Conservation (phyloP, 441 rosid species). For the Croton laevigatus region DNA sequence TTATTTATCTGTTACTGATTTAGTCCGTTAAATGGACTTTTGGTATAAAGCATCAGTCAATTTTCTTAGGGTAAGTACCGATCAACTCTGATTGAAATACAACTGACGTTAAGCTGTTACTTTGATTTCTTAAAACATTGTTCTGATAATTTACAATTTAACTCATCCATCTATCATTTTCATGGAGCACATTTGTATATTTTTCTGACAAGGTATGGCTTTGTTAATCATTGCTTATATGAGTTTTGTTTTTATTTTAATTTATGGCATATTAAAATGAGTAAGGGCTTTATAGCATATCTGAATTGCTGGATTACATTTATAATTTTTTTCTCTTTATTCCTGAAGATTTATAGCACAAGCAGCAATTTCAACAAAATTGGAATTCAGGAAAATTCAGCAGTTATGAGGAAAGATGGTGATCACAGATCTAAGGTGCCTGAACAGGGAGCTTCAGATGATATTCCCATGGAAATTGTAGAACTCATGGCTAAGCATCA, state of each 20-base stretch:
- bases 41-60: neutral
- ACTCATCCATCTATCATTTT: neutral
- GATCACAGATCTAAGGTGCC: constrained; percentile 37
- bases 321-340: constrained; percentile 18
- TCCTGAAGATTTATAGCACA: constrained; percentile 53
- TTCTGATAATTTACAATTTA: neutral
- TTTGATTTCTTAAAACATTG: constrained; percentile 2
- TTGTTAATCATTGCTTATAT: neutral
- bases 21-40: neutral
- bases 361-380: constrained; percentile 38
- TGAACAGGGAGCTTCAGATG: constrained; percentile 65
- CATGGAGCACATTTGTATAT: neutral
- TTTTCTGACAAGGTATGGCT: neutral
- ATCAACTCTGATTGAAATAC: neutral
- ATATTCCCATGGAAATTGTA: constrained; percentile 91
- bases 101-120: neutral
- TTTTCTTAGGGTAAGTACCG: neutral
- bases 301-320: constrained; percentile 11
- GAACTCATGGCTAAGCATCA: constrained; percentile 97
- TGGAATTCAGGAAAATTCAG: constrained; percentile 35
- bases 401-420: constrained; percentile 31
- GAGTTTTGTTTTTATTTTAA: neutral
- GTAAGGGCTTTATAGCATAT: neutral
- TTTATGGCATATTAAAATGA: neutral
- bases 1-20: neutral